Conservation (phyloP, 768 basidiomycete genomes). For the Rhizopogon roseolus region DNA sequence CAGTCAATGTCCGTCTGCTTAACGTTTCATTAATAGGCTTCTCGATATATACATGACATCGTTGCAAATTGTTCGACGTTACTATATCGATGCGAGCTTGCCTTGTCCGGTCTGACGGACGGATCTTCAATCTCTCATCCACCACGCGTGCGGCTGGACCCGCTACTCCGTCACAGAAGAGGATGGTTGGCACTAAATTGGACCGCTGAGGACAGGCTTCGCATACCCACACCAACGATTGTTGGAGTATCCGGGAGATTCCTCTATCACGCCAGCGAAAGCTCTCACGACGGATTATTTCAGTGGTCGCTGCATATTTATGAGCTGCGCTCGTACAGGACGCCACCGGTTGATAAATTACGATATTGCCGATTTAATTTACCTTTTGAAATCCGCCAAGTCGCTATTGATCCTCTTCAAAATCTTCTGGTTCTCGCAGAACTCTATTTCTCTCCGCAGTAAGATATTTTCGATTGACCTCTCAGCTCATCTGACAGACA, state of each 20-base stretch:
- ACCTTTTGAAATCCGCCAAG: conserved; percentile 28
- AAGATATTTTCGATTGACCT: not conserved
- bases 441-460: conserved; percentile 23
- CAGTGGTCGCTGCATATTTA: conserved; percentile 29
- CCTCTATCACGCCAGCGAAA: conserved; percentile 30
- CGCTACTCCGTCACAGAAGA: conserved; percentile 25
- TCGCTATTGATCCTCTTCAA: conserved; percentile 26
- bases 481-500: not conserved
- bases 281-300: conserved; percentile 24
- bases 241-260: conserved; percentile 27
- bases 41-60: conserved; percentile 14
- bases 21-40: conserved; percentile 16
- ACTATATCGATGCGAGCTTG: conserved; percentile 29
- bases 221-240: conserved; percentile 27
- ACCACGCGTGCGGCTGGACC: conserved; percentile 20
- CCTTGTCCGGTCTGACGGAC: conserved; percentile 24
- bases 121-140: conserved; percentile 16
- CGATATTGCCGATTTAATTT: conserved; percentile 27
- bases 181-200: conserved; percentile 29
- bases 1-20: not conserved
- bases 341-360: conserved; percentile 17
- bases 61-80: conserved; percentile 20
- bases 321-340: conserved; percentile 28
- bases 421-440: conserved; percentile 26
- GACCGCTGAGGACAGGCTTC: conserved; percentile 25